Percentiles rank a stretch among this genome's conserved stretches.
These are phyloP conservation scores for Plectosphaerella sp. DNA, from an alignment of 2,329 filamentous ascomycete species.

Conservation along the genomic window DNA sequence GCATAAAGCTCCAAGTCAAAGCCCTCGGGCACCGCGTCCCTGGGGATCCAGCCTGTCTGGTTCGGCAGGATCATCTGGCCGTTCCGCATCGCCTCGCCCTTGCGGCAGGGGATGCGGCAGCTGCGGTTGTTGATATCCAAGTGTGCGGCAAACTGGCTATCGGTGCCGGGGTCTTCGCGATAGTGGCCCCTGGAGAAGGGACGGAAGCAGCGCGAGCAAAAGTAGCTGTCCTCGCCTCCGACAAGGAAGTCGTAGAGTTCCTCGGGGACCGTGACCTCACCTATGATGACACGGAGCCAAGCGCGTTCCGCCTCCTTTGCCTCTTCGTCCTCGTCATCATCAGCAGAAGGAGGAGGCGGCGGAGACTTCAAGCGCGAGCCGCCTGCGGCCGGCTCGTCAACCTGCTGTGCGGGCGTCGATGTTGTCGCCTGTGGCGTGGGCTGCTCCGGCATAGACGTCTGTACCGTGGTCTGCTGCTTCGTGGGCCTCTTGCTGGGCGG, in stretches of 20 bases:
- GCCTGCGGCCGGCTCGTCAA: too few relatives aligned
- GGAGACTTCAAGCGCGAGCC: too few relatives aligned
- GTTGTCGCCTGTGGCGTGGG: too few relatives aligned
- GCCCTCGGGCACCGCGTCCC: slow-evolving; percentile 8
- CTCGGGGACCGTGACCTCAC: background rate
- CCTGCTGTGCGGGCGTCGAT: too few relatives aligned
- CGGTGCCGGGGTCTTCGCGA: background rate
- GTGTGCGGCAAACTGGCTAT: background rate
- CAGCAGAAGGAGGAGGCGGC: too few relatives aligned
- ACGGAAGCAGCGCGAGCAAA: slow-evolving; percentile 21
- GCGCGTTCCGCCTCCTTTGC: too few relatives aligned
- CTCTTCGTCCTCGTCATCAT: too few relatives aligned
- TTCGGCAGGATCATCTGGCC: slow-evolving; percentile 19
- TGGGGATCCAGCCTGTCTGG: slow-evolving; percentile 25
- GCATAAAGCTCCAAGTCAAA: slow-evolving; percentile 16
- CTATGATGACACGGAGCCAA: too few relatives aligned
- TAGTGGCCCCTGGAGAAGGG: background rate
- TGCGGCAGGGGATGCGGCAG: slow-evolving; percentile 5
- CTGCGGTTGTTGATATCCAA: slow-evolving; percentile 1
- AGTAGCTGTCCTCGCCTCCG: slow-evolving; percentile 15
- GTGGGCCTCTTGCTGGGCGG: background rate
- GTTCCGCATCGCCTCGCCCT: background rate
- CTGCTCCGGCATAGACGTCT: background rate
- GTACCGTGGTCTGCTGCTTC: background rate
- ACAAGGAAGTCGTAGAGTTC: slow-evolving; percentile 17